Evolutionary conservation across 768 basidiomycete species (phyloP), one percentile per base, ranked within the genome.

Genomic region (Epithele typhae): DNA sequence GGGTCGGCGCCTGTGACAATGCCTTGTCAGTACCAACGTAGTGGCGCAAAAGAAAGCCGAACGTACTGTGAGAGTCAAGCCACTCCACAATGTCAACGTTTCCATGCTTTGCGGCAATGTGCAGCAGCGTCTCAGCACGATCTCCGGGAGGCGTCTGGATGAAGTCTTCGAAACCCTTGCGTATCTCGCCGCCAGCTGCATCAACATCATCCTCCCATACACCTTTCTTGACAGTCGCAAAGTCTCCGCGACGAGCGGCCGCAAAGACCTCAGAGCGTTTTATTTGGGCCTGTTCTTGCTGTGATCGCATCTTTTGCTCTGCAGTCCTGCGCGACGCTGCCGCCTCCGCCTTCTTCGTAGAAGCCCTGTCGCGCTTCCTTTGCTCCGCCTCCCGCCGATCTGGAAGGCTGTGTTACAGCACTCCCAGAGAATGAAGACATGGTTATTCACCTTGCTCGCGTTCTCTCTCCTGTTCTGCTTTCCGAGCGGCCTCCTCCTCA

Each of bases 11-110:
- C 87, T 89, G 57, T 24, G 50, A 39, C 37, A 54, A 37, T 11
- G 10, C 48, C 49, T 47, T 36, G 51, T 55, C 43, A 52, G 48
- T 49, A 41, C 38, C n/a, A n/a, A n/a, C 15, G 30, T 14, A 23
- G 8, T 2, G 3, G 17, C 18, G 22, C 22, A 14, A 45, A 61
- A 53, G 43, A 45, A 6, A 43, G 53, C 38, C 33, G 45, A 41
- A 64, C 79, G 55, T 56, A 87, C 87, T 78, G 60, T 89, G 86
- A 4, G 76, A 70, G 64, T 82, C 76, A 11, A 90, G 74, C 85
- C 86, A 89, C 54, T 76, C 62, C 7, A 84, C 72, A 43, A 90
- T 64, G 18, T 74, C 75, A 6, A 64, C 54, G 64, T 88, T 75
- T 9, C 79, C 82, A 45, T 71, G 67, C 45, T 61, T 65, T 2